Evolutionary conservation across 495 filamentous ascomycete genomes (phyloP).

Genomic region (Penicillium pancosmium): DNA sequence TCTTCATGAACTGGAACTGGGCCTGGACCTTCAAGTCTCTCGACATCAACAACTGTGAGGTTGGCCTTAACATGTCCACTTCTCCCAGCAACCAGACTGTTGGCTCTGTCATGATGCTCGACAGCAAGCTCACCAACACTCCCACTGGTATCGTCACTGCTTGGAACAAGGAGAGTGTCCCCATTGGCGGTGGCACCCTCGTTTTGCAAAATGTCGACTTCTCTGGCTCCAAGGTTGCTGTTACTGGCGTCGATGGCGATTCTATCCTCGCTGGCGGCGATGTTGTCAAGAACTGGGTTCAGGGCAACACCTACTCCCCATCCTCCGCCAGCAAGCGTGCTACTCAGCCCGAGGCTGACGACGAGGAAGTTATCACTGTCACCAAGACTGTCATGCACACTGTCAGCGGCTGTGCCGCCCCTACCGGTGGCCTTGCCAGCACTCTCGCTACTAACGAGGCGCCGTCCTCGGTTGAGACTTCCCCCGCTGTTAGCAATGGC

Average conservation of each 20-base stretch:
- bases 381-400: constrained; percentile 33
- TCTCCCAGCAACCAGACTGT: constrained; percentile 65
- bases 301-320: constrained; percentile 70
- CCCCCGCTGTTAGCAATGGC: background rate
- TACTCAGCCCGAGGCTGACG: constrained; percentile 4
- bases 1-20: constrained; percentile 97
- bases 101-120: constrained; percentile 79
- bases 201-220: constrained; percentile 89
- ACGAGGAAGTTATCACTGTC: constrained; percentile 28
- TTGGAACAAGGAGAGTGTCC: constrained; percentile 59
- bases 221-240: constrained; percentile 54
- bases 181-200: constrained; percentile 73
- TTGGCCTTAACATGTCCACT: constrained; percentile 83
- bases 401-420: constrained; percentile 19
- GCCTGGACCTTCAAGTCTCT: constrained; percentile 84
- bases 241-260: constrained; percentile 53
- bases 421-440: constrained; percentile 1
- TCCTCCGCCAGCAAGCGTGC: constrained; percentile 33
- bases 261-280: constrained; percentile 71
- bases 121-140: constrained; percentile 76
- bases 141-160: constrained; percentile 73
- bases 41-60: constrained; percentile 75
- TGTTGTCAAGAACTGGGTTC: constrained; percentile 70
- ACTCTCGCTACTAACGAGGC: constrained; percentile 15
- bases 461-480: constrained; percentile 8